Base-by-base conservation (phyloP, 495 filamentous ascomycete genomes). In the Podospora tetraspora region DNA sequence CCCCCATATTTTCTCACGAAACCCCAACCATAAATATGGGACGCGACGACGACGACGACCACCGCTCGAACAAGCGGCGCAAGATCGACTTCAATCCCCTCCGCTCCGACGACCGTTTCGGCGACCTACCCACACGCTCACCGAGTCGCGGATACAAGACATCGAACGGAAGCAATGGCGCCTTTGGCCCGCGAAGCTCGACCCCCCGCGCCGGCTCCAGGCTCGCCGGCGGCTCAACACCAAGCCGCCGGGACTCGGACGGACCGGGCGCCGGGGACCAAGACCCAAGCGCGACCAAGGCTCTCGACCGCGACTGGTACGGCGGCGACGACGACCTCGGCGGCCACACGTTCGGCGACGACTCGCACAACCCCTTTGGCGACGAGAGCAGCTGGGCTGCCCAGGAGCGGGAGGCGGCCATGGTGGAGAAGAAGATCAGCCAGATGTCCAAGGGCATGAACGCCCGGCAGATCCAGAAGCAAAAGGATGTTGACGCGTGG, bases 401-500 rank as follows among this genome's bases (percentile, higher is more conserved):
- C 65, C 86, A 90, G 72, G 89, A 93, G 76, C 81, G 86, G 56
- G 92, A 94, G 77, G 83, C 84, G 3, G 89, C 86, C 8, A 74
- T 93, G 75, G 82, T 84, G 29, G 91, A 92, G 73, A 92, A 90
- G 81, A 92, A 93, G 79, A 83, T 86, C 25, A 86, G 83, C 25
- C 91, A 86, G 73, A 75, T 82, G 77, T 87, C 57, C 16, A 69
- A 71, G 1, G 76, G 74, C 11, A 85, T 91, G 76, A 92, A 84
- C 77, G 88, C 87, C n/a, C 83, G 88, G 59, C 88, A 90, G 59
- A 78, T 89, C 19, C 92, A 95, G 76, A 94, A 90, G 78, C 92
- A 96, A 79, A 94, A 93, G 76, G 95, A 97, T 75, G 90, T 91
- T 25, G 95, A 99, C 83, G 93, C 92, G 29, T 99, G 95, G 95